These are phyloP conservation scores for Pichia pseudocactophila DNA, from an alignment of 805 yeast genomes.

Conservation along the genomic window DNA sequence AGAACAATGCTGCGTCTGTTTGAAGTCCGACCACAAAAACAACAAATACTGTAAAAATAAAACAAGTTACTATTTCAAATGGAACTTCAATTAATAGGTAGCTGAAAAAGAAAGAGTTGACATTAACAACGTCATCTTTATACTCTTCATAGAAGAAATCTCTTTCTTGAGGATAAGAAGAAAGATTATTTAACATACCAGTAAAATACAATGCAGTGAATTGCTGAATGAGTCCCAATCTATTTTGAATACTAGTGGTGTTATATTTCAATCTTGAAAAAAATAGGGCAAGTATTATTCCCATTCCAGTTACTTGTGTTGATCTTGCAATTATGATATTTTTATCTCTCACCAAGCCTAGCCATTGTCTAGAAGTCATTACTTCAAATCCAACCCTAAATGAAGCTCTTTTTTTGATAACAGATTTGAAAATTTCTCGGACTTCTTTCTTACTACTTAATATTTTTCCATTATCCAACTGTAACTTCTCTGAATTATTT, in stretches of 20 bases:
- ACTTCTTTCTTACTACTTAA: constrained; percentile 15
- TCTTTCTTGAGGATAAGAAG: constrained; percentile 67
- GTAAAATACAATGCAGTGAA: constrained; percentile 63
- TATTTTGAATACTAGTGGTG: constrained; percentile 47
- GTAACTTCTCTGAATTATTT: background rate
- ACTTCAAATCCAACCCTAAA: constrained; percentile 29
- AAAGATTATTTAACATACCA: constrained; percentile 72
- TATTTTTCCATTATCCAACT: too few relatives aligned
- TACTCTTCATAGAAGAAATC: constrained; percentile 72
- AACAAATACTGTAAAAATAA: constrained; percentile 50
- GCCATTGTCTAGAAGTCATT: constrained; percentile 29
- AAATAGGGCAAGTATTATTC: constrained; percentile 56
- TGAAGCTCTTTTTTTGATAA: constrained; percentile 24
- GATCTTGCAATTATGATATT: constrained; percentile 59
- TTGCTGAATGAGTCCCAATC: constrained; percentile 73
- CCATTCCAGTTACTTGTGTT: constrained; percentile 55
- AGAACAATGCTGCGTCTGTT: constrained; percentile 55
- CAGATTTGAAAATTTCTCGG: constrained; percentile 20
- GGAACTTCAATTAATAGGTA: constrained; percentile 61
- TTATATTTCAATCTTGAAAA: constrained; percentile 50
- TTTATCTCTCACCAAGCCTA: constrained; percentile 39
- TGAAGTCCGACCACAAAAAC: constrained; percentile 71
- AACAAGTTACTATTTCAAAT: constrained; percentile 50
- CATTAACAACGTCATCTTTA: constrained; percentile 61
- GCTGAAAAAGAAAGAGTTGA: constrained; percentile 50